Base-by-base conservation (phyloP, 1,284 basidiomycete species). In the Moniliophthora roreri region DNA sequence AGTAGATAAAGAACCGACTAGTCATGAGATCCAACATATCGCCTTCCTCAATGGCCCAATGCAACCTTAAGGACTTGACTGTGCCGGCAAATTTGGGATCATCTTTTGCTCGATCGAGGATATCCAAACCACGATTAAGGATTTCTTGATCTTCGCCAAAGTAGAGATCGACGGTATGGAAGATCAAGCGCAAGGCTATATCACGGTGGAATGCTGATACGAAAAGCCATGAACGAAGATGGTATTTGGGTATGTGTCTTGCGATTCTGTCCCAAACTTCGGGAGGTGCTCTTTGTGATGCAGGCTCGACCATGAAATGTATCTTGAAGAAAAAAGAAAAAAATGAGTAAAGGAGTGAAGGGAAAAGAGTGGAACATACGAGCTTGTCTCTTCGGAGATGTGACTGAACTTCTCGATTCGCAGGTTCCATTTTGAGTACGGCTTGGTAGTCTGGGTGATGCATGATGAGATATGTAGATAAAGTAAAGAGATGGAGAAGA, bases 191-290 rank as follows among this genome's bases (percentile, higher is more conserved):
- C 15, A 78, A 71, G 18, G 84, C 84, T 45, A 87, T 84, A 58
- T 81, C 78, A 36, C 81, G 74, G 60, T 85, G 80, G 61, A 84
- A 84, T 0, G 78, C 68, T 3, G 84, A 85, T 28, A 86, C 74
- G 52, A 74, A 84, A 36, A 85, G 73, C 84, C 84, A 87, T 10
- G 77, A 78, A 18, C 84, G 78, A 21, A 87, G 78, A 62, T 85
- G 79, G 58, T 82, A 81, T 4, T 84, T 77, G 8, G 84, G 82
- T 35, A 81, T 82, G 58, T 79, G 77, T 38, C 69, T 65, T 4
- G 84, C 84, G 51, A 87, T 82, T 21, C 78, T 73, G 52, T 84
- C 82, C 84, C 85, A 87, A 37, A 86, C 74, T 69, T 87, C 85
- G 3, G 75, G 70, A 0, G 85, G 84, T 15, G 77, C 75, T 28